Base-by-base conservation (phyloP, 495 filamentous ascomycete genomes). In the Xylaria intraflava region DNA sequence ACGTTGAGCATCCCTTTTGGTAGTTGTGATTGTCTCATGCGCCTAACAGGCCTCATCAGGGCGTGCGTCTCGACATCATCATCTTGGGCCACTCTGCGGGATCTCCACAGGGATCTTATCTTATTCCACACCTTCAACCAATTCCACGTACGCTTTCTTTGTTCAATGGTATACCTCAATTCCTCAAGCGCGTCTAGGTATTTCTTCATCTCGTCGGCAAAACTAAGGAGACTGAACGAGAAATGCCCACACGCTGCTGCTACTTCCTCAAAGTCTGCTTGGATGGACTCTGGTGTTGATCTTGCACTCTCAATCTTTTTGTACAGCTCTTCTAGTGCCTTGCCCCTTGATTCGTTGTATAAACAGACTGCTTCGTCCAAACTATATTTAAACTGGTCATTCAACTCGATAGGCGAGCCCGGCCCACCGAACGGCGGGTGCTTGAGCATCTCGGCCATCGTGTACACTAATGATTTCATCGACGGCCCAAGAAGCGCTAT, bases 231-330 rank as follows among this genome's bases (percentile, higher is more conserved):
- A 17, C 87, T 90, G 61, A 90, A 95, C 62, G 85, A 88, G 65
- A 96, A 98, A 64, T 97, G 89, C 2, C 92, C 91, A 62, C 93
- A 98, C 40, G 89, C 92, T 5, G 93, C 93, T 27, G 90, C 89
- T 8, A 97, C 90, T 68, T 98, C 93, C 66, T 98, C 93, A 45
- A 95, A 86, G 63, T 96, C 93, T 6, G 93, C 93, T 55, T 92
- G 86, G n/a, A 88, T 74, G 36, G 84, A 84, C 29, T 87, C 73
- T 2, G 81, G 78, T 27, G 81, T 75, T 4, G 82, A 70, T 49
- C 79, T 80, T 35, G 81, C 78, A 20, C 88, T 72, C 48, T 89
- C 83, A 49, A 88, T 86, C 38, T 76, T 83, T 53, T 82, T 83
- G 68, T 97, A 96, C 12, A 98, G 74, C 46, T 82, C 72, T 47